Evolutionary conservation across 1,284 basidiomycete genomes (phyloP).

Genomic region (Moniliella sp.): DNA sequence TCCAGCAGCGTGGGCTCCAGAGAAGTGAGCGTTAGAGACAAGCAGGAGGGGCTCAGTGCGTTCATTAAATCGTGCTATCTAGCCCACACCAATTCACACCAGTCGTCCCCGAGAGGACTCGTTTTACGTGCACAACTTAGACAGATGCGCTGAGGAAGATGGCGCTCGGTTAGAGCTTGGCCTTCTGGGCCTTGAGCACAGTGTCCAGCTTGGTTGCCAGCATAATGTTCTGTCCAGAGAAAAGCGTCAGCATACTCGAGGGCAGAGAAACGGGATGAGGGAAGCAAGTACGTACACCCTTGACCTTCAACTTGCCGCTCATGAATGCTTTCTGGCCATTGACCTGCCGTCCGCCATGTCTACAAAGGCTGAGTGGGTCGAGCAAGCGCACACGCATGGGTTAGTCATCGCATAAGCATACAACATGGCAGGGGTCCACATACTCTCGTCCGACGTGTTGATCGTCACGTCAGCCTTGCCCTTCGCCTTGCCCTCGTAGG

Average conservation of each 20-base stretch:
- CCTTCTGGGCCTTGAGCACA: constrained; percentile 25
- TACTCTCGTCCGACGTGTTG: constrained; percentile 28
- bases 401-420: too few relatives aligned
- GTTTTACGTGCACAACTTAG: too few relatives aligned
- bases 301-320: constrained; percentile 28
- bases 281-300: too few relatives aligned
- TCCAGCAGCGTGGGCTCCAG: too few relatives aligned
- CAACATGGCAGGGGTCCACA: not conserved
- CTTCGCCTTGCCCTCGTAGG: constrained; percentile 33
- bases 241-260: constrained; percentile 1
- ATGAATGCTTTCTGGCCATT: constrained; percentile 35
- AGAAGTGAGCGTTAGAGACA: too few relatives aligned
- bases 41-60: too few relatives aligned
- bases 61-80: too few relatives aligned
- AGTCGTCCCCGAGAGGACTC: too few relatives aligned
- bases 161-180: constrained; percentile 29
- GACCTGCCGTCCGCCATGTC: constrained; percentile 32
- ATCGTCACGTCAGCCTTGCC: constrained; percentile 33
- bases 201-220: constrained; percentile 25
- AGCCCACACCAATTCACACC: too few relatives aligned
- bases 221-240: constrained; percentile 29
- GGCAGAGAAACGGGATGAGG: too few relatives aligned
- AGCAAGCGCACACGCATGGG: too few relatives aligned
- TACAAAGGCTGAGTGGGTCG: constrained; percentile 12
- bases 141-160: too few relatives aligned